Evolutionary conservation across 2,329 filamentous ascomycete species (phyloP), one percentile per base, ranked within the genome.

Genomic region (Aspergillus sp.): DNA sequence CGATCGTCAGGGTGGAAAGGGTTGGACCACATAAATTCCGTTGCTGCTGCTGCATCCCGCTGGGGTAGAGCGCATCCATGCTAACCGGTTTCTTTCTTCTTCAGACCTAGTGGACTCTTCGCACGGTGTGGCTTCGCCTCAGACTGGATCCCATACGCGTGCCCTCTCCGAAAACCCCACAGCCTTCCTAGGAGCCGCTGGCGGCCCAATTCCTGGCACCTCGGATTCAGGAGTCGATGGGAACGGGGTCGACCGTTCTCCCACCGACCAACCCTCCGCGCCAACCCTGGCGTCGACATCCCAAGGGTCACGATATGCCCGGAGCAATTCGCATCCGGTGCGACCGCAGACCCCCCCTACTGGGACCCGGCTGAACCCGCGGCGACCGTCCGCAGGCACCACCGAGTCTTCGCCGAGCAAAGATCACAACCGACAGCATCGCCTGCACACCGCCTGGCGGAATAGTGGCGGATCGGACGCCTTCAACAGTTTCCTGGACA

Each of bases 131-230:
- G 72, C 51, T 67, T 73, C 50, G 76, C 74, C 50, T 71, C 76
- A 50, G 77, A 83, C 16, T n/a, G 40, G 40, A 5, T 64, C 86
- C 79, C 73, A 88, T 85, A 88, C 70, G 65, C 83, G 87, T 60
- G 84, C 87, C 50, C 89, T 85, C 71, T 89, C 87, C 49, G 87
- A 90, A 68, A 46, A 70, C 83, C 43, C 72, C 83, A 52, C 81
- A 80, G 52, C 79, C 80, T 59, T 72, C 77, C 45, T 76, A 76
- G 53, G 75, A 79, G 57, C 73, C 79, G 57, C 74, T 67, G 67
- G 58, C 66, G 64, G 66, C 66, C 61, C 66, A 62, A 57, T 62
- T 60, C 60, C 62, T 55, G 62, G 58, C 59, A 51, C 65, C 59
- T 63, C 66, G 56, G 63, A 68, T 59, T 69, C 70, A 57, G 59